Conservation (phyloP, 2,329 filamentous ascomycete species). For the Diaporthe capsici region DNA sequence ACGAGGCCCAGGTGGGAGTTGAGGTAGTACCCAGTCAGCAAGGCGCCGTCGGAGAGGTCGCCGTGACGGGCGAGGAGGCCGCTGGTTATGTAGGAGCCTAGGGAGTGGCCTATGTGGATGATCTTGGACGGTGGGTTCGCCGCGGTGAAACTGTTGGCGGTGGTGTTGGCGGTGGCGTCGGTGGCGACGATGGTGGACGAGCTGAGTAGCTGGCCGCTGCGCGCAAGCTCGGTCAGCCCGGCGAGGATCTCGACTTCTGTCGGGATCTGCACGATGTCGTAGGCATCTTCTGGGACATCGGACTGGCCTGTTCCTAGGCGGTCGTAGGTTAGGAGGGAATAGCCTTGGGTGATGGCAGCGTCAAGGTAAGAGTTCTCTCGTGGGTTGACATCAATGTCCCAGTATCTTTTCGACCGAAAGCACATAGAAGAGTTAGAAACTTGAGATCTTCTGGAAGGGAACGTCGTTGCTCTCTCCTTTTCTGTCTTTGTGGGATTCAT, state of each 20-base stretch:
- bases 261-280: conserved; percentile 55
- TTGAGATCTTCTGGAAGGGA: not conserved
- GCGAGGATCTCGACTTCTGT: conserved; percentile 56
- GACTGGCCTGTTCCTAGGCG: conserved; percentile 55
- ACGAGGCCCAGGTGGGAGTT: conserved; percentile 44
- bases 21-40: conserved; percentile 55
- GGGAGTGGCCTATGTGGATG: conserved; percentile 48
- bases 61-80: conserved; percentile 43
- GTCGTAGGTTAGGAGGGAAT: conserved; percentile 57
- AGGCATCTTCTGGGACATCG: conserved; percentile 53
- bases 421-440: not conserved
- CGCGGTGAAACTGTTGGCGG: conserved; percentile 42
- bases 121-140: conserved; percentile 48
- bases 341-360: conserved; percentile 52
- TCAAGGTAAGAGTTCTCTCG: conserved; percentile 55
- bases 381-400: conserved; percentile 50
- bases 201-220: conserved; percentile 50
- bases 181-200: conserved; percentile 42
- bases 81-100: conserved; percentile 43
- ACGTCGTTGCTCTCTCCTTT: not conserved
- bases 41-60: conserved; percentile 53
- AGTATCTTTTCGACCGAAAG: conserved; percentile 47
- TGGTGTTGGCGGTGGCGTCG: conserved; percentile 41
- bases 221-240: conserved; percentile 53
- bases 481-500: not conserved